phyloP scores from a whole-genome alignment of 2,329 filamentous ascomycete species.

The Colletotrichum karsti region DNA sequence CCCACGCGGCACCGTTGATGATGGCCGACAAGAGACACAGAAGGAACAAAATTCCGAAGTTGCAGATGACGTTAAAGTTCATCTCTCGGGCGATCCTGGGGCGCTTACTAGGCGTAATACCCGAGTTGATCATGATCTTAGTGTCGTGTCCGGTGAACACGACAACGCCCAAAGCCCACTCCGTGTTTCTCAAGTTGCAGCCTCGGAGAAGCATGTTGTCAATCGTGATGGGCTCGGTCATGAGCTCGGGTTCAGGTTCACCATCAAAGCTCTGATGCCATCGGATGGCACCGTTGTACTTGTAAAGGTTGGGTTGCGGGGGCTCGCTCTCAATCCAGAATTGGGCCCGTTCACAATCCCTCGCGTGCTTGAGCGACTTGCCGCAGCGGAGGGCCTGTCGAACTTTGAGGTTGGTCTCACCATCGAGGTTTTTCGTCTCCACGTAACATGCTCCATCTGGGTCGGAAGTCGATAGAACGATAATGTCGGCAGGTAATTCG shows the following conservation, averaged over 20 bases:
- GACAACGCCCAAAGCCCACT: constrained; percentile 93
- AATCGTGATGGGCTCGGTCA: constrained; percentile 93
- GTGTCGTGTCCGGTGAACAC: constrained; percentile 95
- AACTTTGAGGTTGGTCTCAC: constrained; percentile 97
- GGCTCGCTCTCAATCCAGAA: constrained; percentile 91
- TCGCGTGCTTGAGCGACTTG: constrained; percentile 83
- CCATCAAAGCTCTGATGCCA: constrained; percentile 82
- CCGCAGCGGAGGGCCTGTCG: constrained; percentile 90
- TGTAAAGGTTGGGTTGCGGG: constrained; percentile 93
- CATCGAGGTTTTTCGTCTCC: constrained; percentile 97
- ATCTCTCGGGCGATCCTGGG: constrained; percentile 90
- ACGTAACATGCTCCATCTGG: constrained; percentile 95
- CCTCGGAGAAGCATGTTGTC: constrained; percentile 95
- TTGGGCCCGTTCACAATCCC: constrained; percentile 89
- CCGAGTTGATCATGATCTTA: constrained; percentile 99
- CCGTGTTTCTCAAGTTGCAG: constrained; percentile 92
- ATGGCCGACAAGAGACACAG: constrained; percentile 91
- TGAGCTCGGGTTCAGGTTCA: constrained; percentile 71
- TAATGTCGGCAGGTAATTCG: constrained; percentile 91
- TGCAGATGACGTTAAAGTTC: constrained; percentile 98
- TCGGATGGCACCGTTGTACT: constrained; percentile 88
- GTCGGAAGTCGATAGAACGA: constrained; percentile 93
- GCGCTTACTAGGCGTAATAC: constrained; percentile 93
- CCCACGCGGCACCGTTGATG: constrained; percentile 86
- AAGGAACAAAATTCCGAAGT: constrained; percentile 86